Evolutionary conservation across 2,329 filamentous ascomycete genomes (phyloP), one percentile per base, ranked within the genome.

Genomic region (Fusarium tupiense): DNA sequence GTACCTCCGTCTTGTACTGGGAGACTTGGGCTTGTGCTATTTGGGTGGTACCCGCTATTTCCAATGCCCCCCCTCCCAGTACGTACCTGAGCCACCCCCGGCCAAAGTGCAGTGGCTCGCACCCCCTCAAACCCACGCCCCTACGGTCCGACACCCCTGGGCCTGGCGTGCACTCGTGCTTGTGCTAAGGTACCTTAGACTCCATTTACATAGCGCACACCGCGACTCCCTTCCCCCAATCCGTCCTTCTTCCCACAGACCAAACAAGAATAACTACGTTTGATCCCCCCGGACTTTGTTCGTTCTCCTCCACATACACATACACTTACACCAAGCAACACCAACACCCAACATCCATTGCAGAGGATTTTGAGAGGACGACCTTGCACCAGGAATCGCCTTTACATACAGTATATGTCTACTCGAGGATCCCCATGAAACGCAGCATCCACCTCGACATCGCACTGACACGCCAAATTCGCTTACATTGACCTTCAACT

Each of bases 211-310:
- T 67, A 73, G 70, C 68, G 69, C 65, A 76, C 77, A 79, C 77
- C 77, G 73, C 73, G 71, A 77, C 77, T 76, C 77, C 72, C 78
- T 75, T 78, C 74, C 71, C 75, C 76, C 74, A 75, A 77, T 72
- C 73, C 77, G 70, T 78, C 78, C 74, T 68, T 52, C 72, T 74
- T 72, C 64, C 71, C 76, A 71, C 74, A 72, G 76, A 74, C 73
- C 76, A 74, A 75, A 76, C 67, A 69, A 76, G 73, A 78, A 78
- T 78, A 78, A 77, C 73, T 77, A 78, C 68, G 65, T 64, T 74
- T 74, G 72, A 76, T 75, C 74, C 73, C 75, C 78, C 76, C 77
- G 68, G 71, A 78, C 73, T 76, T 64, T 64, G 64, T 71, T 72
- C 67, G 64, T 75, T 62, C 69, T 69, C 72, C 67, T 76, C 68